A percentile compares a stretch with the other conserved stretches of the same genome.
These are phyloP conservation scores for Colletotrichum noveboracense DNA, from an alignment of 2,329 filamentous ascomycete species.

Conservation along the genomic window DNA sequence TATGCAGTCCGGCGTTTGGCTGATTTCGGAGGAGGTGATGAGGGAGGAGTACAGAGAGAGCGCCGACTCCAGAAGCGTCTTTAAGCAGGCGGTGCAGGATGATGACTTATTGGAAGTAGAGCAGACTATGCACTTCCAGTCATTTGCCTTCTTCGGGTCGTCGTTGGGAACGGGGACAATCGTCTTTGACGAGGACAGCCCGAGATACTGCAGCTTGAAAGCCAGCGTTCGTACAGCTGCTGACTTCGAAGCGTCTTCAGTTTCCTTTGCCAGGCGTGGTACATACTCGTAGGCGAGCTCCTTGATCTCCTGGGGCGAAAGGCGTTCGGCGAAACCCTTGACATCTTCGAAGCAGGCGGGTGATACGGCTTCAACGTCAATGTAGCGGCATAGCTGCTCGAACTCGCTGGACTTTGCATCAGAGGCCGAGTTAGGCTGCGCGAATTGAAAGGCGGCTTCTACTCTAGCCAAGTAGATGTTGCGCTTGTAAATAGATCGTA, in stretches of 20 bases:
- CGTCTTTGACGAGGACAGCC: conserved; percentile 42
- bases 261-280: conserved; percentile 33
- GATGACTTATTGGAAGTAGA: background rate
- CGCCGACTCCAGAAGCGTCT: conserved; percentile 12
- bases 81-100: conserved; percentile 4
- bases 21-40: background rate
- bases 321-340: conserved; percentile 46
- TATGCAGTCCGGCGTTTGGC: conserved; percentile 11
- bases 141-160: conserved; percentile 17
- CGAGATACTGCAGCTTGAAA: conserved; percentile 50
- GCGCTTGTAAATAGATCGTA: conserved; percentile 41
- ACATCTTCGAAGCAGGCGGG: conserved; percentile 53
- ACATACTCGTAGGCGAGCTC: conserved; percentile 43
- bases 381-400: conserved; percentile 38
- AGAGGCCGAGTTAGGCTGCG: background rate
- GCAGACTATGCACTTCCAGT: conserved; percentile 20
- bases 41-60: conserved; percentile 14
- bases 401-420: conserved; percentile 14
- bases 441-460: conserved; percentile 40
- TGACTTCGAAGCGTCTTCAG: conserved; percentile 24
- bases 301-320: conserved; percentile 45
- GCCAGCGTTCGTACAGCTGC: conserved; percentile 38
- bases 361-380: conserved; percentile 39
- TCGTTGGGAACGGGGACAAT: conserved; percentile 27
- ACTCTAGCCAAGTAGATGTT: conserved; percentile 44